Conservation (phyloP, 2,329 filamentous ascomycete genomes). For the Madurella mycetomatis region DNA sequence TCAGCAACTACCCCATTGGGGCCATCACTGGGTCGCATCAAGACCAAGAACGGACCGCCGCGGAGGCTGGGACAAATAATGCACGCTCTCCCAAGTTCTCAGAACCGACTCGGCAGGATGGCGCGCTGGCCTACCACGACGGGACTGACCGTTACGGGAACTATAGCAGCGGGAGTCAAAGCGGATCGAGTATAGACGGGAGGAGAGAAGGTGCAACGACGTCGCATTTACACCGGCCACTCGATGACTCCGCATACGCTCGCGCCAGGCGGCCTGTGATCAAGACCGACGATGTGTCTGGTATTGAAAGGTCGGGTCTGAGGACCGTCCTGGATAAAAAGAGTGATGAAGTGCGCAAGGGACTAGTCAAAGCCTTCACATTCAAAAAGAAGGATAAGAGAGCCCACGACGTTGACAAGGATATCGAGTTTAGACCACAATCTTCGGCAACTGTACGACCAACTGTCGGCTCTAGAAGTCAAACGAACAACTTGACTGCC, state of each 20-base stretch:
- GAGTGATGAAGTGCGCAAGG: constrained; percentile 51
- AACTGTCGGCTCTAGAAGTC: constrained; percentile 19
- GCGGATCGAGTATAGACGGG: constrained; percentile 36
- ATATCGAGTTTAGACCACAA: constrained; percentile 31
- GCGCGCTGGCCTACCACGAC: constrained; percentile 26
- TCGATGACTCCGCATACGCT: constrained; percentile 43
- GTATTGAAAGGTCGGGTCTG: constrained; percentile 52
- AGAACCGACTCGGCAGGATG: constrained; percentile 35
- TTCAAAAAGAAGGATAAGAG: constrained; percentile 46
- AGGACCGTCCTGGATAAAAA: constrained; percentile 50
- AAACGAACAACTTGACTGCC: constrained; percentile 23
- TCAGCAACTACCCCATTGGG: constrained; percentile 34
- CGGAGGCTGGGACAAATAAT: constrained; percentile 41
- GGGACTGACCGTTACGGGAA: constrained; percentile 24
- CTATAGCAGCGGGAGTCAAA: constrained; percentile 35
- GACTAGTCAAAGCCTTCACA: constrained; percentile 49
- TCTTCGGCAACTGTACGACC: constrained; percentile 38
- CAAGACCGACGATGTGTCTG: constrained; percentile 47
- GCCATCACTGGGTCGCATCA: constrained; percentile 31
- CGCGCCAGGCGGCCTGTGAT: constrained; percentile 41
- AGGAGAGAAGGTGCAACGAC: constrained; percentile 28
- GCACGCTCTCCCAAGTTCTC: constrained; percentile 45
- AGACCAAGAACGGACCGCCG: constrained; percentile 24
- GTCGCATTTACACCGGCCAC: constrained; percentile 28
- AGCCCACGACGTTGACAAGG: constrained; percentile 22